A percentile compares a stretch with the other conserved stretches of the same genome.
phyloP scores from a whole-genome alignment of 2,329 filamentous ascomycete genomes.

The Ceratocystis ficicola region DNA sequence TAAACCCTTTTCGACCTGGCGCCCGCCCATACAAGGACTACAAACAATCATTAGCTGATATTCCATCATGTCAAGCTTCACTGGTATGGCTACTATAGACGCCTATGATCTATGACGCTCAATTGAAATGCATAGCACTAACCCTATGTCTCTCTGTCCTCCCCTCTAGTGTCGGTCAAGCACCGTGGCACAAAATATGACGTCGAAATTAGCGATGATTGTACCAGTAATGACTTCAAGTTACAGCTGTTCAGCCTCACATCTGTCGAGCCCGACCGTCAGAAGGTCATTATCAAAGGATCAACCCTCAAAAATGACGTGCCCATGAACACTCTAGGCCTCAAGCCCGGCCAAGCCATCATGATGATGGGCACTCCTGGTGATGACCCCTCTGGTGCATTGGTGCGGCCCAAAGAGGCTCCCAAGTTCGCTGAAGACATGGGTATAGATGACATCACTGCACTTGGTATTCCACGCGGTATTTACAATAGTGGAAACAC shows the following conservation, averaged over 20 bases:
- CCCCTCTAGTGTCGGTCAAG: conserved; percentile 65
- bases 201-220: conserved; percentile 74
- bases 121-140: neutral
- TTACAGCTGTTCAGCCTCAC: conserved; percentile 91
- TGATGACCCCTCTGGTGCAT: conserved; percentile 41
- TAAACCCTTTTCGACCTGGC: neutral
- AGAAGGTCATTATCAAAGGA: conserved; percentile 91
- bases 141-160: neutral
- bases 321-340: conserved; percentile 66
- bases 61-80: conserved; percentile 3
- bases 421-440: conserved; percentile 93
- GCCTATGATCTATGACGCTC: neutral
- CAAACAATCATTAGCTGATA: neutral
- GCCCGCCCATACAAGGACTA: neutral
- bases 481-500: conserved; percentile 92
- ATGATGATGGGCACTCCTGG: conserved; percentile 95
- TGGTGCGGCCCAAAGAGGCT: conserved; percentile 63
- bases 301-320: conserved; percentile 93
- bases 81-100: conserved; percentile 4
- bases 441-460: conserved; percentile 79
- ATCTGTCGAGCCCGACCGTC: conserved; percentile 86
- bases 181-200: conserved; percentile 93
- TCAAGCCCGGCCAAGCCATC: conserved; percentile 75
- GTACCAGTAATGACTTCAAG: conserved; percentile 87
- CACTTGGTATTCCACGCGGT: conserved; percentile 73